phyloP scores from a whole-genome alignment of 495 filamentous ascomycete species.

The Penicillium lagena region DNA sequence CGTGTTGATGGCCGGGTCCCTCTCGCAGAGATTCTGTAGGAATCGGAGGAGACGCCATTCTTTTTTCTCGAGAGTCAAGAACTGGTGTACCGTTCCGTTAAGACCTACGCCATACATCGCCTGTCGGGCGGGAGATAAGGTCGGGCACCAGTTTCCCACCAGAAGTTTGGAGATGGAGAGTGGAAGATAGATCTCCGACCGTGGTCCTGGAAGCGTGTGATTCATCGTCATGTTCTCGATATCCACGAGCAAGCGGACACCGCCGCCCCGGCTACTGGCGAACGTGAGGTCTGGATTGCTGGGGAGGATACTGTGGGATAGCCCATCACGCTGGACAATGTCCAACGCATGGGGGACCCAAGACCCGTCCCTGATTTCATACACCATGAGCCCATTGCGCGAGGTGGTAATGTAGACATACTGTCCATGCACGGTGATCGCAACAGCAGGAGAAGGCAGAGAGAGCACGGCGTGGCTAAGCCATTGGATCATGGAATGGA shows the following conservation, averaged over 20 bases:
- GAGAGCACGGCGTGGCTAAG: constrained; percentile 17
- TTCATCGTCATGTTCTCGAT: constrained; percentile 13
- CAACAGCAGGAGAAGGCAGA: constrained; percentile 35
- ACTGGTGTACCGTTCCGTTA: constrained; percentile 58
- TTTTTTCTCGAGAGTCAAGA: constrained; percentile 47
- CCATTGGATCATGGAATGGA: constrained; percentile 25
- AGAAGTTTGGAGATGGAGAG: constrained; percentile 26
- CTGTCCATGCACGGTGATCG: constrained; percentile 31
- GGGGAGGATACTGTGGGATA: constrained; percentile 29
- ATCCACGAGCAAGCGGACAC: constrained; percentile 24
- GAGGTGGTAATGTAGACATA: constrained; percentile 40
- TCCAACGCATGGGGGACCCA: constrained; percentile 28
- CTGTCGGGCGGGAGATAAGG: constrained; percentile 5
- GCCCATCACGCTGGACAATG: constrained; percentile 26
- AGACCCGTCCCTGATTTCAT: constrained; percentile 24
- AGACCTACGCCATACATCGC: constrained; percentile 53
- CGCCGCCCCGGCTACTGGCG: constrained; percentile 22
- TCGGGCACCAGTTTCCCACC: constrained; percentile 6
- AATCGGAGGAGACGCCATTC: constrained; percentile 57
- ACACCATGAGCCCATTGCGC: constrained; percentile 33
- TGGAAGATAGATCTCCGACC: constrained; percentile 27
- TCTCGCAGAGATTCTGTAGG: constrained; percentile 52
- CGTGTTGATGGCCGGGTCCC: constrained; percentile 31
- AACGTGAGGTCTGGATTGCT: background rate
- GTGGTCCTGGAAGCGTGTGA: constrained; percentile 16